Base-by-base conservation (phyloP, 2,329 filamentous ascomycete species). In the Truncatella angustata region DNA sequence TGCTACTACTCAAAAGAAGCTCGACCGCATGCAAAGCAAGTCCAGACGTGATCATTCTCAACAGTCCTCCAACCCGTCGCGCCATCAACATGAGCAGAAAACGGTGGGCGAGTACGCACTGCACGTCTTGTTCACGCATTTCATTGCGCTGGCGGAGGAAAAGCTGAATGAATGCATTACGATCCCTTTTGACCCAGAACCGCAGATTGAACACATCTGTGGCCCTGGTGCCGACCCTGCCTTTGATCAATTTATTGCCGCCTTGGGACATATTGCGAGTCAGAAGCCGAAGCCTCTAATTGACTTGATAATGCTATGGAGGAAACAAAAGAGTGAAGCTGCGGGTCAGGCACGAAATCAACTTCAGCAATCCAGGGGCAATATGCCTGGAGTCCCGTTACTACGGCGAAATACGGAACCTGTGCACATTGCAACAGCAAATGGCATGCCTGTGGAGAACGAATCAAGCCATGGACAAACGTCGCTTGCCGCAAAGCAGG, bases 51-150 rank as follows among this genome's bases (percentile, higher is more conserved):
- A 91, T 56, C 86, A 90, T 66, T 75, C 79, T 5, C 87, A 88
- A 64, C 85, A 92, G 64, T 87, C 86, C 60, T 90, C 89, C 14
- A 86, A 91, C 63, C 93, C 89, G 32, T 86, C 86, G 47, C 80
- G 84, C 51, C 83, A 87, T 62, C 78, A 85, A 60, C 82, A 87
- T 49, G 90, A 96, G 57, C 83, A 88, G 58, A 96, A 93, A 71
- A 97, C 92, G 0, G 92, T 97, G n/a, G 92, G 91, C 51, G 94
- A 99, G 75, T 97, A 96, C 80, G 94, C 94, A 18, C 77, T 99
- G 55, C 93, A 97, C 71, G 93, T 97, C 61, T 77, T 99, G 39
- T 97, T 97, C 71, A 97, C 94, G 59, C 91, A 92, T 55, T 99
- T 99, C 72, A 94, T 97, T 65, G 88, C 89, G 14, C 90, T 95